Base-by-base conservation (phyloP, 495 filamentous ascomycete genomes). In the Penicillium argentinense region DNA sequence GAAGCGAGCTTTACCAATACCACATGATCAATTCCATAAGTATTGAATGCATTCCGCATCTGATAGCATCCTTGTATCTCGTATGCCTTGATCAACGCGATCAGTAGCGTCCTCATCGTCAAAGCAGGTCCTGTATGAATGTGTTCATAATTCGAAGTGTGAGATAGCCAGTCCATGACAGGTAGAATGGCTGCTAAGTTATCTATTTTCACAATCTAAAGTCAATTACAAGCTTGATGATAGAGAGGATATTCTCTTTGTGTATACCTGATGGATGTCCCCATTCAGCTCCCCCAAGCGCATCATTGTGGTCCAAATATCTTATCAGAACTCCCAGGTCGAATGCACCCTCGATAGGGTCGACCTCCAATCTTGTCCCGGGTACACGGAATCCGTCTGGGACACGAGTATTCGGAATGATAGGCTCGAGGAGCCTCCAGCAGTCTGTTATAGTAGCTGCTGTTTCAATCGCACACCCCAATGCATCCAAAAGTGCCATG, bases 261-360 rank as follows among this genome's bases (percentile, higher is more conserved):
- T n/a, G n/a, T 34, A n/a, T 55, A 68, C 66, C 66, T 39, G 67
- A 71, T 21, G 71, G 73, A 60, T 75, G 72, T 9, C 72, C 69
- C 69, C 71, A 74, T 48, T 76, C 73, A 18, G 54, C 62, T 3
- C 71, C 72, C 6, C 50, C 50, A 4, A 68, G 48, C 14, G 66
- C 69, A 61, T 75, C 73, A 38, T 76, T 76, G 29, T 73, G 71
- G 39, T 75, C 73, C 16, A 74, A 46, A 45, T 72, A 74, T 3
- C 69, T 60, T 9, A 76, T 71, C 45, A 74, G 42, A 6, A 61
- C 46, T 3, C 74, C 71, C 17, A 77, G n/a, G 37, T 69, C 65
- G 40, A 76, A 76, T 5, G 72, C 63, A 0, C 73, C 73, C 33
- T 74, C 62, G 2, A 74, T 26, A 2, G 66, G 64, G 45, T 75